phyloP scores from a whole-genome alignment of 345 rosid genomes.

The Arabis alpina region DNA sequence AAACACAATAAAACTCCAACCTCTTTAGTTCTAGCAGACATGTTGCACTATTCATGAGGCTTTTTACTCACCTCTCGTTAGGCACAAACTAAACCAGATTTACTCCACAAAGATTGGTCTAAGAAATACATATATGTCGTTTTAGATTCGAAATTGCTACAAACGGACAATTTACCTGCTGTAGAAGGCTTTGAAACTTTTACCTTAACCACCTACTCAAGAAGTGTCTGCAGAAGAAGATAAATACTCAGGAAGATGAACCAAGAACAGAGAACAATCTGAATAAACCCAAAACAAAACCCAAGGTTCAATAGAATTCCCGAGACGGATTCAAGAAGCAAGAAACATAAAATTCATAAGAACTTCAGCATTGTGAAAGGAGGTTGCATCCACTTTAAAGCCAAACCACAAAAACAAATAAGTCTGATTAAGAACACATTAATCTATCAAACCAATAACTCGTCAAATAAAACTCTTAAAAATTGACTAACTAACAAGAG shows the following conservation, averaged over 20 bases:
- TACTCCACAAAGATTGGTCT: no score
- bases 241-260: constrained; percentile 28
- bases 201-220: constrained; percentile 59
- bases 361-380: constrained; percentile 77
- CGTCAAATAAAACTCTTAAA: not conserved
- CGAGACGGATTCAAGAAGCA: constrained; percentile 80
- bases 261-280: constrained; percentile 28
- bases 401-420: constrained; percentile 24
- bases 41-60: constrained; percentile 45
- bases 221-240: constrained; percentile 59
- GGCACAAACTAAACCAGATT: no score
- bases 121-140: no score
- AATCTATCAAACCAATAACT: not conserved
- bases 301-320: constrained; percentile 46
- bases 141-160: no score
- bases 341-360: constrained; percentile 90
- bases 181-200: constrained; percentile 84
- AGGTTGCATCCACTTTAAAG: constrained; percentile 79
- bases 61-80: constrained; percentile 46
- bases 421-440: constrained; percentile 21
- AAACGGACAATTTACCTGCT: no score
- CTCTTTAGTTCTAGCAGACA: constrained; percentile 59
- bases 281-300: constrained; percentile 27
- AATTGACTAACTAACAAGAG: constrained; percentile 90
- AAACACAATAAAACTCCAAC: constrained; percentile 41